Evolutionary conservation across 176 grass and related monocot genomes (phyloP).

Genomic region (Paspalum notatum): DNA sequence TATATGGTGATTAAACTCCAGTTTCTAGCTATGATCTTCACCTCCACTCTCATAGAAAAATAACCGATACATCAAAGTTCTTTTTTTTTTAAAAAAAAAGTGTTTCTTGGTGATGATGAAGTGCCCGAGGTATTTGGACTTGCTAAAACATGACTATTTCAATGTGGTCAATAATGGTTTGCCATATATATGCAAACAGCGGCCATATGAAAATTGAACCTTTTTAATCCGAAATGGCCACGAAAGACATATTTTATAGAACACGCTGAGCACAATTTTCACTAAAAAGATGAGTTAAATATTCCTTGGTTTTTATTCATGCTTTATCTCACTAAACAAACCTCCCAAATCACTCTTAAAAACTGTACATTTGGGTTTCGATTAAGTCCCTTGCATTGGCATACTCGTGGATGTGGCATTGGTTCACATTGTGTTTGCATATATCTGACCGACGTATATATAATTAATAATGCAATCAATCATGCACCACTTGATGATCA

Average conservation of each 20-base stretch:
- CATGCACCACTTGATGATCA: neutral
- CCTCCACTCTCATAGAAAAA: neutral
- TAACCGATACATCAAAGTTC: neutral
- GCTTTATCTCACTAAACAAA: neutral
- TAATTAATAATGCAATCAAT: neutral
- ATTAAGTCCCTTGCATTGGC: neutral
- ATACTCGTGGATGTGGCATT: neutral
- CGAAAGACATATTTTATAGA: neutral
- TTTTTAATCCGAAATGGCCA: neutral
- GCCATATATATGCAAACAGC: too few relatives aligned
- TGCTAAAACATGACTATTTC: neutral
- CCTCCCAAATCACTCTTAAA: neutral
- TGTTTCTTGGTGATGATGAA: neutral
- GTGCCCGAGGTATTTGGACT: neutral
- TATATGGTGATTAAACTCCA: too few relatives aligned
- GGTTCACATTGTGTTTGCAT: neutral
- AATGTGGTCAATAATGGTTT: neutral
- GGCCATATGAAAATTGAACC: neutral
- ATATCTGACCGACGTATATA: too few relatives aligned
- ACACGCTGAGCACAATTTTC: too few relatives aligned
- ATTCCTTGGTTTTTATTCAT: too few relatives aligned
- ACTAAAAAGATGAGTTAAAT: too few relatives aligned
- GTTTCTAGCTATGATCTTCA: neutral
- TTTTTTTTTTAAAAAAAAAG: neutral
- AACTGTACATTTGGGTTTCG: neutral